A percentile compares a stretch with the other conserved stretches of the same genome.
Evolutionary conservation across 768 basidiomycete species (phyloP).

Genomic region (Phylloporus sp.): DNA sequence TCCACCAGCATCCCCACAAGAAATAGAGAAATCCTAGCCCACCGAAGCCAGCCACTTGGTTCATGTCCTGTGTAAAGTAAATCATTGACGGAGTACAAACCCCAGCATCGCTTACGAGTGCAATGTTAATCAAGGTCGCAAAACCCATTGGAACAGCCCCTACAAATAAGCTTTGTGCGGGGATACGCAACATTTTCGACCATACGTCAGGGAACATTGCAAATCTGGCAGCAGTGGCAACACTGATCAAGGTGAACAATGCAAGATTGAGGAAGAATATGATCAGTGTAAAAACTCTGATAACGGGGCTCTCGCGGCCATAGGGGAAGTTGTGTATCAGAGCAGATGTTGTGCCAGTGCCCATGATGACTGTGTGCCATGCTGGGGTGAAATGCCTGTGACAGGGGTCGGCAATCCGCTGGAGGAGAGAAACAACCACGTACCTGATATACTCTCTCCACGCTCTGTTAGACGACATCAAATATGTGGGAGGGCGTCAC

Average conservation of each 20-base stretch:
- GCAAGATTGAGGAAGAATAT: conserved; percentile 38
- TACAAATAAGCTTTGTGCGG: conserved; percentile 42
- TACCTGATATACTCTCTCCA: conserved; percentile 37
- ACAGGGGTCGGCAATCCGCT: neutral
- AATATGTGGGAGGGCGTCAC: neutral
- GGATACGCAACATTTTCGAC: conserved; percentile 42
- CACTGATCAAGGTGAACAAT: conserved; percentile 34
- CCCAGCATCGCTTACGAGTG: conserved; percentile 27
- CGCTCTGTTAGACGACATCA: conserved; percentile 26
- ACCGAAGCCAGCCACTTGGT: conserved; percentile 36
- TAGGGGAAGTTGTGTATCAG: conserved; percentile 43
- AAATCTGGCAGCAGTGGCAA: conserved; percentile 38
- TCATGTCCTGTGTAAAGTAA: conserved; percentile 20
- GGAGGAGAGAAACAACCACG: neutral
- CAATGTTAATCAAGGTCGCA: conserved; percentile 39
- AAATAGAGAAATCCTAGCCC: conserved; percentile 35
- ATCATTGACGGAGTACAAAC: neutral
- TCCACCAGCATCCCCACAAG: conserved; percentile 51
- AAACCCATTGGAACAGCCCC: conserved; percentile 44
- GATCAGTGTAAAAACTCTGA: conserved; percentile 34
- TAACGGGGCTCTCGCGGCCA: conserved; percentile 29
- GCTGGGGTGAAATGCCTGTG: conserved; percentile 43
- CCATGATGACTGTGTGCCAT: conserved; percentile 47
- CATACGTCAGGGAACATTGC: conserved; percentile 39
- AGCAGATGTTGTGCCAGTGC: conserved; percentile 39